Evolutionary conservation across 2,329 filamentous ascomycete species (phyloP).

Genomic region (Aspergillus sojae): DNA sequence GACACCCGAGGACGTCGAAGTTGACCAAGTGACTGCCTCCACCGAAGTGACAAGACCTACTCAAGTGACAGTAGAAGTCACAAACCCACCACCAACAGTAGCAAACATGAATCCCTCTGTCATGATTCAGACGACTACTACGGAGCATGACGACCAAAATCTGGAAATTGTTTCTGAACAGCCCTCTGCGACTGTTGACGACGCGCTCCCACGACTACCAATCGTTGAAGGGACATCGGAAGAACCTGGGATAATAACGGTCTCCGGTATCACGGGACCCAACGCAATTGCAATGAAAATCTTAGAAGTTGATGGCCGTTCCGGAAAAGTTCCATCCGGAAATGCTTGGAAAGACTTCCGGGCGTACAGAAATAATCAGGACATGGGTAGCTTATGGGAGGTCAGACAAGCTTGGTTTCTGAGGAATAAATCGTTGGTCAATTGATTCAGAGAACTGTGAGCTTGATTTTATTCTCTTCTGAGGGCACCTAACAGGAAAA

Average conservation of each 20-base stretch:
- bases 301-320: constrained; percentile 44
- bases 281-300: constrained; percentile 36
- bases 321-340: constrained; percentile 30
- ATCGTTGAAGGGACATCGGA: background rate
- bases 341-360: constrained; percentile 51
- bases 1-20: background rate
- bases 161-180: background rate
- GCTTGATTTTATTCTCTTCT: background rate
- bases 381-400: constrained; percentile 50
- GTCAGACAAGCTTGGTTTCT: constrained; percentile 45
- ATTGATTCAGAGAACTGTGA: background rate
- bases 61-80: constrained; percentile 6
- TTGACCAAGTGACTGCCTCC: constrained; percentile 1
- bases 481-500: background rate
- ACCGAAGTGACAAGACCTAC: background rate
- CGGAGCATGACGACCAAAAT: constrained; percentile 2
- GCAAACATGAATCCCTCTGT: background rate
- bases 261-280: constrained; percentile 34
- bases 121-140: background rate
- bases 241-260: constrained; percentile 26
- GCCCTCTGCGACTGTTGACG: background rate
- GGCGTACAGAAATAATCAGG: constrained; percentile 48
- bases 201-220: background rate
- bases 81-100: background rate
- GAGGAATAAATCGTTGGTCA: constrained; percentile 22